Base-by-base conservation (phyloP, 2,329 filamentous ascomycete genomes). In the Coniella vitis region DNA sequence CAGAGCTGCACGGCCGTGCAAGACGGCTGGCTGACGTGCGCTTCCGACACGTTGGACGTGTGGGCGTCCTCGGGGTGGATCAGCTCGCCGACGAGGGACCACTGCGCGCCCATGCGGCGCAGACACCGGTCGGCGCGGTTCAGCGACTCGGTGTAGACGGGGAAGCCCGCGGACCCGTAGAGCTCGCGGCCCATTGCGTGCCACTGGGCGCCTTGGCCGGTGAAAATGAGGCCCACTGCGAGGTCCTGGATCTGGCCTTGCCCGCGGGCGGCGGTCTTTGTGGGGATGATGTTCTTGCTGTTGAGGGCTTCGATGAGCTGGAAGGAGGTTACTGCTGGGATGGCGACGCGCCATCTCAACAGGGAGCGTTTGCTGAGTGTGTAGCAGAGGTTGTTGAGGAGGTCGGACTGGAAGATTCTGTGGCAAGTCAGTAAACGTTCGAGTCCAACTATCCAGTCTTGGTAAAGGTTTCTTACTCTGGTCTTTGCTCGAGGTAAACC, bases 331-430 rank as follows among this genome's bases (percentile, higher is more conserved):
- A 64, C 60, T 0, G 70, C 70, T 0, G 69, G 61, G 9, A 75
- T 62, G 3, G 72, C 70, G 2, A 68, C 64, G 20, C 71, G 65
- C 46, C 43, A 52, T 12, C 44, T 42, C 4, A 52, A 41, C 2
- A 44, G 50, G 4, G 32, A 42, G 7, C 42, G 42, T 12, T 46
- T 46, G 12, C 69, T 67, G 1, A 76, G 58, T 0, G 73, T 76
- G 53, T 75, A 75, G 4, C 72, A 70, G 17, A 76, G 56, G 51
- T 76, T 68, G 9, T 64, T 62, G 54, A 75, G 68, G 10, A 76
- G 56, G 39, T 66, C 64, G 38, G 65, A 65, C 48, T 71, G 67
- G 57, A 70, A 71, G 57, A 70, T 67, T 51, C 44, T 46, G 14
- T 75, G 75, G 4, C 72, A 70, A 17, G 51, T 76, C 68, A 8